A percentile compares a stretch with the other conserved stretches of the same genome.
These are phyloP conservation scores for Halteria grandinella DNA, from an alignment of 73 alveolate species.

Conservation along the genomic window DNA sequence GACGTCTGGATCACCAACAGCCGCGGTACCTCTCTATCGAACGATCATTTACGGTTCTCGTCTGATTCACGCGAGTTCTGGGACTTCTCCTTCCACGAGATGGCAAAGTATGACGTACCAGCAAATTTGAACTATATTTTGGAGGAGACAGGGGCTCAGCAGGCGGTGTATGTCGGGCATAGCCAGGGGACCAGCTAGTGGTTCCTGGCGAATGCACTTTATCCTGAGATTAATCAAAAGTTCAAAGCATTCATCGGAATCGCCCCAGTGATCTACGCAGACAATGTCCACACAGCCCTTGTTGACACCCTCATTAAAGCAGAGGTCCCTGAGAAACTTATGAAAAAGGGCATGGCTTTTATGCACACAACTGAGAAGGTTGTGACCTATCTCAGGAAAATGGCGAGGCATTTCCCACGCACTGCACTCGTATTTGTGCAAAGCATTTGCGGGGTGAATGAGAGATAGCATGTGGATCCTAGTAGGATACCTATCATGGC, in stretches of 20 bases:
- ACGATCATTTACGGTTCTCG: conserved; percentile 74
- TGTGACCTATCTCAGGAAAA: background rate
- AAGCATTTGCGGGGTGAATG: conserved; percentile 9
- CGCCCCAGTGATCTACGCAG: conserved; percentile 37
- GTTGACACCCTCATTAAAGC: background rate
- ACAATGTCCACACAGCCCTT: background rate
- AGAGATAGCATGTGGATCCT: conserved; percentile 9
- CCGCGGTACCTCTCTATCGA: conserved; percentile 90
- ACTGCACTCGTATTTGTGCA: conserved; percentile 15
- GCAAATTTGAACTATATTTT: conserved; percentile 57
- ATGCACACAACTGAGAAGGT: background rate
- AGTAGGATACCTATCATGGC: conserved; percentile 62
- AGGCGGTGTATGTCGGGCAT: conserved; percentile 69
- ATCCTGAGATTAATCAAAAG: conserved; percentile 5
- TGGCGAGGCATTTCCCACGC: conserved; percentile 10
- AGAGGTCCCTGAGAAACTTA: conserved; percentile 1
- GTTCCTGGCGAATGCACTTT: conserved; percentile 42
- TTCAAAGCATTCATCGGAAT: conserved; percentile 33
- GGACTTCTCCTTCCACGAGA: conserved; percentile 71
- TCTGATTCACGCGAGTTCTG: conserved; percentile 24
- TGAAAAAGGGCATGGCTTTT: background rate
- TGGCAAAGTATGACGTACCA: conserved; percentile 74
- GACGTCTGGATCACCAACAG: conserved; percentile 94
- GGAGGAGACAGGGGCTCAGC: conserved; percentile 35
- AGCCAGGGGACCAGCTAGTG: conserved; percentile 75